These are phyloP conservation scores for Botrytis paeoniae DNA, from an alignment of 2,329 filamentous ascomycete genomes.

Conservation along the genomic window DNA sequence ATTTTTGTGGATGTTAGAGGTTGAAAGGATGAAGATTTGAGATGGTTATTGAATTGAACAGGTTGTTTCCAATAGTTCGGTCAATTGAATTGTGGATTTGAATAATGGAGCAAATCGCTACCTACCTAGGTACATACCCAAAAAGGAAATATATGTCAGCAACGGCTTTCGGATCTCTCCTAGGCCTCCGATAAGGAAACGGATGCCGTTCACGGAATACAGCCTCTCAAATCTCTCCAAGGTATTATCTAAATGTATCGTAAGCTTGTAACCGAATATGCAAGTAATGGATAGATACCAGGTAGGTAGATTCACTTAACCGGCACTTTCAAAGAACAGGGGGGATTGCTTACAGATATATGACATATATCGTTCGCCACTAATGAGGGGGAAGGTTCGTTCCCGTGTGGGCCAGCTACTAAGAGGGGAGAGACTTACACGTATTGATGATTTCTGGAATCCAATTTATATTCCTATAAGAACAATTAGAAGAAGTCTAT, in stretches of 20 bases:
- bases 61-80: neutral
- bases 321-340: neutral
- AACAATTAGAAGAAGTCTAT: neutral
- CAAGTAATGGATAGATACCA: neutral
- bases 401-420: neutral
- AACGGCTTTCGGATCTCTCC: neutral
- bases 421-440: neutral
- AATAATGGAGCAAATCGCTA: neutral
- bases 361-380: neutral
- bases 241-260: neutral
- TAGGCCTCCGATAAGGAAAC: neutral
- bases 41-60: neutral
- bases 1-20: neutral
- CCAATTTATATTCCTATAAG: neutral
- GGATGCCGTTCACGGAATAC: neutral
- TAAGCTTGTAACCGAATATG: neutral
- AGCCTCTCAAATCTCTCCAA: neutral
- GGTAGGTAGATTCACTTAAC: neutral
- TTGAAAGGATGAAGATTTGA: neutral
- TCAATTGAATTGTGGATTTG: neutral
- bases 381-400: neutral
- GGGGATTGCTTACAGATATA: neutral
- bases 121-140: neutral
- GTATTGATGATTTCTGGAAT: neutral
- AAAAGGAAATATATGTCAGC: conserved; percentile 2